Percentiles rank a stretch among this genome's conserved stretches.
phyloP scores from a whole-genome alignment of 345 rosid genomes.

The Moricandia arvensis region DNA sequence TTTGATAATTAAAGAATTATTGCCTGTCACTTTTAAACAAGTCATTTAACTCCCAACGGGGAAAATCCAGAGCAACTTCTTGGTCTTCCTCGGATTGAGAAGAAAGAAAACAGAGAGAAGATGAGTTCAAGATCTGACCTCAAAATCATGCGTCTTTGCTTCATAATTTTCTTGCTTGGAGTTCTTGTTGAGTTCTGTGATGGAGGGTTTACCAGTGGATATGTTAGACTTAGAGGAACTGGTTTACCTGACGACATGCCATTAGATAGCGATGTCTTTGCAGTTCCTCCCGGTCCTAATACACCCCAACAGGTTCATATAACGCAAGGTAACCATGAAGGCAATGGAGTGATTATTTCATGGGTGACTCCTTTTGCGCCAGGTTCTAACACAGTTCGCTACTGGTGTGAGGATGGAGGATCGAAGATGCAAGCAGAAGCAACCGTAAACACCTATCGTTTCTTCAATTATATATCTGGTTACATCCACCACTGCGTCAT shows the following conservation, averaged over 20 bases:
- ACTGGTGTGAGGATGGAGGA: slow-evolving; percentile 50
- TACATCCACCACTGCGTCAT: slow-evolving; percentile 80
- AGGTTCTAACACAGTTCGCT: slow-evolving; percentile 60
- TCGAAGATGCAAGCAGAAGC: slow-evolving; percentile 50
- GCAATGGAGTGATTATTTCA: slow-evolving; percentile 70
- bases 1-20: not conserved
- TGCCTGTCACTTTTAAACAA: not conserved
- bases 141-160: not conserved
- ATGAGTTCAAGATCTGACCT: slow-evolving; percentile 25
- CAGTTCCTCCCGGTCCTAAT: slow-evolving; percentile 70
- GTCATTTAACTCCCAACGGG: not conserved
- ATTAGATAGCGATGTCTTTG: slow-evolving; percentile 71
- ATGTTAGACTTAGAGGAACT: slow-evolving; percentile 43
- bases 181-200: slow-evolving; percentile 35
- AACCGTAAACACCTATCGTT: slow-evolving; percentile 47
- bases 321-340: slow-evolving; percentile 86
- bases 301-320: slow-evolving; percentile 86
- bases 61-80: not conserved
- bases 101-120: not conserved
- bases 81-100: not conserved
- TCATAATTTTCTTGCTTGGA: slow-evolving; percentile 2
- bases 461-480: slow-evolving; percentile 79
- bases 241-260: slow-evolving; percentile 72
- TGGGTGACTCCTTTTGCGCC: slow-evolving; percentile 79
- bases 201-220: slow-evolving; percentile 68